Conservation (phyloP, 2,329 filamentous ascomycete species). For the Scedosporium apiospermum region DNA sequence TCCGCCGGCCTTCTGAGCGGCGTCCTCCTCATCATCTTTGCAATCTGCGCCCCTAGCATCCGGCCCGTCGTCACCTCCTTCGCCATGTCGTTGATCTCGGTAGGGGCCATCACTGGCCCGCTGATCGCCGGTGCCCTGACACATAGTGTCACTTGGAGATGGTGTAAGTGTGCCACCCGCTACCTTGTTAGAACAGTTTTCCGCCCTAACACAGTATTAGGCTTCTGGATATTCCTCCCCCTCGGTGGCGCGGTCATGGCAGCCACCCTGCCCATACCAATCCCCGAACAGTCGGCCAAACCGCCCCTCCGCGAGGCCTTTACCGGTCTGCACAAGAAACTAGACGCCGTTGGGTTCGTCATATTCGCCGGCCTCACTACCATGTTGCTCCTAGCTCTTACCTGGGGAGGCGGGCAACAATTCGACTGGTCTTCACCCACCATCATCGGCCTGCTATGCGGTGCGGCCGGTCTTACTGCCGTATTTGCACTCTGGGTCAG, state of each 20-base stretch:
- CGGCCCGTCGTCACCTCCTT: conserved; percentile 14
- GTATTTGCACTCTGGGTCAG: conserved; percentile 22
- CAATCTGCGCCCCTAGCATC: conserved; percentile 14
- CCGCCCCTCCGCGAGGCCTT: conserved; percentile 13
- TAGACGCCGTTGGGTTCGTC: conserved; percentile 19
- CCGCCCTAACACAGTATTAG: neutral
- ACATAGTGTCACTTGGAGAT: conserved; percentile 29
- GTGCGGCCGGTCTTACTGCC: conserved; percentile 19
- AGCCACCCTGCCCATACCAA: neutral
- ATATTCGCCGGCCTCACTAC: conserved; percentile 27
- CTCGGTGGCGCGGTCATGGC: conserved; percentile 22
- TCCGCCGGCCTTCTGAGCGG: conserved; percentile 28
- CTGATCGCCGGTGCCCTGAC: conserved; percentile 34
- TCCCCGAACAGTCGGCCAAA: neutral
- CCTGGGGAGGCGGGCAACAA: conserved; percentile 33
- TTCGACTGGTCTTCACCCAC: conserved; percentile 18
- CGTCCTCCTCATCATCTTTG: conserved; percentile 15
- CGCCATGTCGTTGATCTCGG: conserved; percentile 19
- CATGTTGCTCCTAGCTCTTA: conserved; percentile 38
- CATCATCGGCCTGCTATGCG: conserved; percentile 26
- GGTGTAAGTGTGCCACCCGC: conserved; percentile 10
- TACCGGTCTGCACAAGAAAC: neutral
- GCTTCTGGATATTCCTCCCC: conserved; percentile 17
- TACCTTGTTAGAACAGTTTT: no score
- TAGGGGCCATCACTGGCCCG: conserved; percentile 36